phyloP scores from a whole-genome alignment of 106 monocot species.

The Ottelia alismoides region DNA sequence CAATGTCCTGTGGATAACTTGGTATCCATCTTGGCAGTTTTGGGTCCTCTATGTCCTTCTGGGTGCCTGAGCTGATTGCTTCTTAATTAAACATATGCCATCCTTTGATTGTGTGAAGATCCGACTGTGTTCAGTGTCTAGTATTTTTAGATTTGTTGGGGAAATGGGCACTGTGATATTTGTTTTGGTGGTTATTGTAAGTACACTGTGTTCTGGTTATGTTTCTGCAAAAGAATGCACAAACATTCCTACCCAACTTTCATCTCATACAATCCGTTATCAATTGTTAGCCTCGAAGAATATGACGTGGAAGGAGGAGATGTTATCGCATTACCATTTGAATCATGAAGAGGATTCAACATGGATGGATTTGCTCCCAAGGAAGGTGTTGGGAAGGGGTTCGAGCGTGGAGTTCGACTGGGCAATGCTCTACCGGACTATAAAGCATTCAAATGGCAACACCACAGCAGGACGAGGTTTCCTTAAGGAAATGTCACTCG shows the following conservation, averaged over 20 bases:
- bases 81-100: too few relatives aligned
- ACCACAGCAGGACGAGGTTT: slow-evolving; percentile 27
- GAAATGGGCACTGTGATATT: too few relatives aligned
- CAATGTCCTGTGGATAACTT: too few relatives aligned
- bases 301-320: slow-evolving; percentile 24
- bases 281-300: slow-evolving; percentile 19
- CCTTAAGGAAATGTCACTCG: slow-evolving; percentile 53
- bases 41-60: too few relatives aligned
- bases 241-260: slow-evolving; percentile 34
- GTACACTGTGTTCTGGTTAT: too few relatives aligned
- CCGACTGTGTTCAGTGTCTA: too few relatives aligned
- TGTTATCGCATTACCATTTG: slow-evolving; percentile 34
- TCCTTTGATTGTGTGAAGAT: too few relatives aligned
- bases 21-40: too few relatives aligned
- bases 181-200: too few relatives aligned
- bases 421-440: slow-evolving; percentile 49
- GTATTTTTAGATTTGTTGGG: too few relatives aligned
- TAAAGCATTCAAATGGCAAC: slow-evolving; percentile 19
- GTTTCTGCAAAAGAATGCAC: slow-evolving; percentile 72
- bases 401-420: slow-evolving; percentile 39
- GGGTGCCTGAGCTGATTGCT: too few relatives aligned
- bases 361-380: slow-evolving; percentile 64
- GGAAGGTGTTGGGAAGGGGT: slow-evolving; percentile 28
- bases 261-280: slow-evolving; percentile 54
- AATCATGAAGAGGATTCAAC: slow-evolving; percentile 44